Evolutionary conservation across 2,329 filamentous ascomycete species (phyloP), one percentile per base, ranked within the genome.

Genomic region (Domatiomyces globalis): DNA sequence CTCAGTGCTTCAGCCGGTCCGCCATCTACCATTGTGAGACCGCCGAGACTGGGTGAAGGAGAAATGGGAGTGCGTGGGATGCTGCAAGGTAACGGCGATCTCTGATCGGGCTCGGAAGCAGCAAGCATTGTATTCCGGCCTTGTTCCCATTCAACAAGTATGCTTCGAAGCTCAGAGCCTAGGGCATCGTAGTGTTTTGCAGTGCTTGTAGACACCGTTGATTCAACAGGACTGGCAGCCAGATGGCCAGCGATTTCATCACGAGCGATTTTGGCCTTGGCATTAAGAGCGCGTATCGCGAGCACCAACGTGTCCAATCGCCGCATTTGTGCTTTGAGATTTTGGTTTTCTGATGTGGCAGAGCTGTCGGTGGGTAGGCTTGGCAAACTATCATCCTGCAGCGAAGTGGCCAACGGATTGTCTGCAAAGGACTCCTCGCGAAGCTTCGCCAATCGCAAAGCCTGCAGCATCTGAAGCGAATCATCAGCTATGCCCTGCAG

Each of bases 141-240:
- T 49, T 84, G 79, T 61, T 94, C 87, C 89, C 89, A 95, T 56
- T 87, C 85, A 56, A 84, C 77, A 67, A 89, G 80, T 48, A 95
- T 71, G 44, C 83, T 78, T 64, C 84, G 84, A 45, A 98, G 75
- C 63, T 98, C 92, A 22, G 82, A 75, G 2, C 92, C 92, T 56
- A 98, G 94, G 4, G 88, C 90, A 51, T 98, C 92, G 66, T 96
- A 98, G 63, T 96, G 92, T 19, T 81, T 71, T 75, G 95, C 83
- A 42, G 96, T 75, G 56, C 81, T 82, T 0, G 83, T 78, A 0
- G 85, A 87, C 15, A 95, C 76, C 58, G 94, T 85, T 3, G 80
- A 79, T 4, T 73, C 65, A 55, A 71, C 63, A 17, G 86, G 79
- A 59, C 83, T 80, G 53, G 76, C 74, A 25, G 95, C 69, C 44